phyloP scores from a whole-genome alignment of 2,329 filamentous ascomycete genomes.

The Epichloe festucae region DNA sequence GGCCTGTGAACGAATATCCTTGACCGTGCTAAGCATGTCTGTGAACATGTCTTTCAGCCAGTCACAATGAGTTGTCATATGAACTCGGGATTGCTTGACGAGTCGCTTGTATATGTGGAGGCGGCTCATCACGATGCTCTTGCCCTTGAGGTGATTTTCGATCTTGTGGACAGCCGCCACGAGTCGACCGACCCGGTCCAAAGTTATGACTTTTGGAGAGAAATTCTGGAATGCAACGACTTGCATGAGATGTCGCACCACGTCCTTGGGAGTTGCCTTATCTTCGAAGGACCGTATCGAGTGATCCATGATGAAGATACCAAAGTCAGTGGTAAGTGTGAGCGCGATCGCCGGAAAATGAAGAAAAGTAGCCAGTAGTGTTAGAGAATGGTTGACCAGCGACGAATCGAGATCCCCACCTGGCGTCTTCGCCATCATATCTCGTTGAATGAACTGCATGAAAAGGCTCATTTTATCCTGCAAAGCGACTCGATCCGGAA shows the following conservation, averaged over 20 bases:
- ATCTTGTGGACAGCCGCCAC: conserved; percentile 59
- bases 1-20: conserved; percentile 63
- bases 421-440: conserved; percentile 51
- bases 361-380: conserved; percentile 63
- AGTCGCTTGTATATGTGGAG: conserved; percentile 69
- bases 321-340: conserved; percentile 65
- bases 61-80: conserved; percentile 58
- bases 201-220: conserved; percentile 57
- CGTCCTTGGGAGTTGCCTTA: conserved; percentile 55
- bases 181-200: conserved; percentile 55
- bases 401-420: conserved; percentile 49
- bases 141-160: conserved; percentile 62
- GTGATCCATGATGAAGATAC: conserved; percentile 67
- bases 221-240: conserved; percentile 74
- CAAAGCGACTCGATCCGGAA: conserved; percentile 62
- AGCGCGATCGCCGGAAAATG: conserved; percentile 59
- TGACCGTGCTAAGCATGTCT: conserved; percentile 66
- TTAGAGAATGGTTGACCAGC: conserved; percentile 65
- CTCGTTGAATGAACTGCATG: conserved; percentile 71
- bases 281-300: conserved; percentile 64
- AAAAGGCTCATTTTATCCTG: conserved; percentile 65
- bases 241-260: conserved; percentile 68
- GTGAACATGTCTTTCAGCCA: conserved; percentile 78
- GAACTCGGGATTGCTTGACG: conserved; percentile 52
- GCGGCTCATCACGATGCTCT: conserved; percentile 65